A percentile compares a stretch with the other conserved stretches of the same genome.
Evolutionary conservation across 1,284 basidiomycete genomes (phyloP).

Genomic region (Chondrostereum purpureum): DNA sequence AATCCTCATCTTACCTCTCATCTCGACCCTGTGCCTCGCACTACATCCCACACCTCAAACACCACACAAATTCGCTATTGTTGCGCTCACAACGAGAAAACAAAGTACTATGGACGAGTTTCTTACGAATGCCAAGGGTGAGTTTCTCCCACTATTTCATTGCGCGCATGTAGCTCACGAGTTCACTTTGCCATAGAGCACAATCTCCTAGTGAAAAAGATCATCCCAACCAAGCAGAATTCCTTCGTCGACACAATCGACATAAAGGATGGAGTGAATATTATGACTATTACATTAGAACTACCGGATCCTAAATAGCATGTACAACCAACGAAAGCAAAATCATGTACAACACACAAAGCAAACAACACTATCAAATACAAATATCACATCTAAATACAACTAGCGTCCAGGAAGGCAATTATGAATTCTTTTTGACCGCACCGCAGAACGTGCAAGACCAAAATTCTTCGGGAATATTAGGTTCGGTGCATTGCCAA

Average conservation of each 20-base stretch:
- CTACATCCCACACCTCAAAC: conserved; percentile 21
- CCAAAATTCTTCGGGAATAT: conserved; percentile 64
- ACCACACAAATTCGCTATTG: conserved; percentile 31
- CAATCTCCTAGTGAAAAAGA: conserved; percentile 9
- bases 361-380: not conserved
- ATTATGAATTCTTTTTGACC: conserved; percentile 43
- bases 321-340: not conserved
- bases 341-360: not conserved
- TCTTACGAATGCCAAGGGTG: conserved; percentile 28
- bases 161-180: conserved; percentile 4
- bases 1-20: conserved; percentile 49
- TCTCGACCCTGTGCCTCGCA: conserved; percentile 44
- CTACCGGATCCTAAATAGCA: conserved; percentile 3
- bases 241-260: conserved; percentile 13
- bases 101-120: conserved; percentile 36
- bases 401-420: too few relatives aligned
- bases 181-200: conserved; percentile 3
- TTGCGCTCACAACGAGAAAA: conserved; percentile 55
- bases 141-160: conserved; percentile 10
- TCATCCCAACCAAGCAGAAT: conserved; percentile 2
- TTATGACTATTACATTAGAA: conserved; percentile 13
- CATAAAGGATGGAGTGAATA: conserved; percentile 13
- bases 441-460: conserved; percentile 67
- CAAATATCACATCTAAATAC: conserved; percentile 1
- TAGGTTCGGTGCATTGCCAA: conserved; percentile 54